Evolutionary conservation across 2,329 filamentous ascomycete genomes (phyloP).

Genomic region (Cladosporium sp.): DNA sequence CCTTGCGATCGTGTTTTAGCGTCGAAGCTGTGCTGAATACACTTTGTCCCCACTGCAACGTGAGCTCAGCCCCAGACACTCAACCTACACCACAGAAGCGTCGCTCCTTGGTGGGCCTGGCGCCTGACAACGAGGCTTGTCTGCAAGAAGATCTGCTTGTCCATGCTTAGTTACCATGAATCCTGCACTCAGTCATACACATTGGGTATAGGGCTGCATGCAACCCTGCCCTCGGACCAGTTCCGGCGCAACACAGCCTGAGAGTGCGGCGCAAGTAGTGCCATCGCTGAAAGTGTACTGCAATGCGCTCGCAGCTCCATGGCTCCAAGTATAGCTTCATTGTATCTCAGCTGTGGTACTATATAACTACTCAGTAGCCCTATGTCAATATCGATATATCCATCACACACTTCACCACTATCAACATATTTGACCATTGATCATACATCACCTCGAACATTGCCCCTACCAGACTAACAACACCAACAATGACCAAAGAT

Average conservation of each 20-base stretch:
- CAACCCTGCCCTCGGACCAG: not conserved
- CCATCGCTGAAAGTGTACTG: not conserved
- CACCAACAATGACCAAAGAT: conserved; percentile 7
- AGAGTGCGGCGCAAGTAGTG: not conserved
- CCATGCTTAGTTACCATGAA: not conserved
- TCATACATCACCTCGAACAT: not conserved
- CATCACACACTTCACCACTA: not conserved
- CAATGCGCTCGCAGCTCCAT: not conserved
- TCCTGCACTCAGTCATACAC: not conserved
- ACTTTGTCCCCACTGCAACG: not conserved
- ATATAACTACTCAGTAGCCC: not conserved
- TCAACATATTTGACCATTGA: not conserved
- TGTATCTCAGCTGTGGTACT: not conserved
- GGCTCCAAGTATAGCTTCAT: not conserved
- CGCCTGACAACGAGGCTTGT: not conserved
- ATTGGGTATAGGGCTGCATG: not conserved
- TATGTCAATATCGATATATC: not conserved
- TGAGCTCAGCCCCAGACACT: conserved; percentile 1
- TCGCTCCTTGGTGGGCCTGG: not conserved
- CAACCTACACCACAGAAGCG: not conserved
- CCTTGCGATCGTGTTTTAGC: not conserved
- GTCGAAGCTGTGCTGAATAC: not conserved
- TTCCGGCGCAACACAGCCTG: not conserved
- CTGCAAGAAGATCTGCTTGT: not conserved
- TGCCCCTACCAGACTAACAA: not conserved